Evolutionary conservation across 768 basidiomycete species (phyloP).

Genomic region (Gautieria morchelliformis): DNA sequence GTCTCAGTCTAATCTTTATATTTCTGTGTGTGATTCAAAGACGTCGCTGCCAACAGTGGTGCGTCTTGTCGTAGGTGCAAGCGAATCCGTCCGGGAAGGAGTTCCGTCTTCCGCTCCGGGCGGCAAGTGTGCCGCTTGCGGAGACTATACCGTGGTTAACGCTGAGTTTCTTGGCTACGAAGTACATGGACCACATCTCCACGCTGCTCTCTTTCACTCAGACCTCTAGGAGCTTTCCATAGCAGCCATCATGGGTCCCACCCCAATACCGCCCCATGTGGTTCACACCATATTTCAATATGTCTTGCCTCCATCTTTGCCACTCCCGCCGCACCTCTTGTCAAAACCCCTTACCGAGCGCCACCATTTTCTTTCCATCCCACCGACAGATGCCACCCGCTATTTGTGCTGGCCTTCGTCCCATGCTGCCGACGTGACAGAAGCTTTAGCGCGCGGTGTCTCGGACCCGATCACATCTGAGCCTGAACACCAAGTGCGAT

Average conservation of each 20-base stretch:
- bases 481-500: conserved; percentile 19
- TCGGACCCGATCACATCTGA: conserved; percentile 20
- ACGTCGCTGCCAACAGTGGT: no score
- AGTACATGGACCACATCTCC: background rate
- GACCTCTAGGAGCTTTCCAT: background rate
- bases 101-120: no score
- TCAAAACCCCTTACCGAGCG: conserved; percentile 51
- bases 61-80: no score
- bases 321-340: conserved; percentile 51
- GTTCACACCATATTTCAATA: conserved; percentile 46
- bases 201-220: background rate
- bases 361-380: conserved; percentile 53
- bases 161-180: no score
- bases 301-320: conserved; percentile 39
- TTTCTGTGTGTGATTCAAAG: no score
- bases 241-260: conserved; percentile 22
- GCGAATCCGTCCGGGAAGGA: no score
- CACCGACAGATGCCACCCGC: conserved; percentile 36
- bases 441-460: background rate
- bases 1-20: no score
- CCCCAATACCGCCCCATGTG: conserved; percentile 27
- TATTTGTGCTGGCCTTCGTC: conserved; percentile 61
- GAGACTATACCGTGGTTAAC: no score
- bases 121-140: no score
- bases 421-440: background rate